Evolutionary conservation across 768 basidiomycete genomes (phyloP), one percentile per base, ranked within the genome.

Genomic region (Boletus speciosus): DNA sequence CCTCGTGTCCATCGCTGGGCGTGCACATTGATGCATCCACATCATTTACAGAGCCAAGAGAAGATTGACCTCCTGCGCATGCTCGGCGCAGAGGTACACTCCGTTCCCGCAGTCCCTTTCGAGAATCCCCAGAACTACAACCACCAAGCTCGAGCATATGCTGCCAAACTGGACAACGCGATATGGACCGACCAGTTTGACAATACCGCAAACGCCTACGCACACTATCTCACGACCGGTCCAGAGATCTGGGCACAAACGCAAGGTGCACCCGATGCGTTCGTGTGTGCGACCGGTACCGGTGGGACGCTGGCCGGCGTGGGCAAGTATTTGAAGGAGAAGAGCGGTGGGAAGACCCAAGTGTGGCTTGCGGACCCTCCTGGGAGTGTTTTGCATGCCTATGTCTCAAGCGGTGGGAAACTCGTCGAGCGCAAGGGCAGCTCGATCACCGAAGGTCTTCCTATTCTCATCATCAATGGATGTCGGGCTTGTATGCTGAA

Each of bases 181-280:
- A 82, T 98, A 52, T 98, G 97, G 96, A 98, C 93, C 8, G 82
- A 99, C 75, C 97, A 99, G 72, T 98, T 99, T 66, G 96, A 98
- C 74, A 98, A 98, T 73, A 84, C 78, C 25, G 93, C 96, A 19
- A 99, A 99, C 67, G 84, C 95, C 15, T 63, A 85, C 21, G 87
- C 85, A 19, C 97, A 99, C 69, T 97, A 95, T 69, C 66, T 76
- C 37, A 83, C 93, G 5, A 99, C 96, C 4, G 97, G 96, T 1
- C 97, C 97, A 0, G 97, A 99, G 73, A 95, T 99, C 49, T 97
- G 93, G 93, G 82, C 83, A 49, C 96, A 98, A 70, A 93, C 85
- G 2, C 61, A 76, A 36, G 93, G 91, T 3, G 74, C 79, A 14
- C 55, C 98, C 2, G 88, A 97, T 64, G 97, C 79, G n/a, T 99